phyloP scores from a whole-genome alignment of 176 grass and related monocot genomes.

The Ananas comosus region DNA sequence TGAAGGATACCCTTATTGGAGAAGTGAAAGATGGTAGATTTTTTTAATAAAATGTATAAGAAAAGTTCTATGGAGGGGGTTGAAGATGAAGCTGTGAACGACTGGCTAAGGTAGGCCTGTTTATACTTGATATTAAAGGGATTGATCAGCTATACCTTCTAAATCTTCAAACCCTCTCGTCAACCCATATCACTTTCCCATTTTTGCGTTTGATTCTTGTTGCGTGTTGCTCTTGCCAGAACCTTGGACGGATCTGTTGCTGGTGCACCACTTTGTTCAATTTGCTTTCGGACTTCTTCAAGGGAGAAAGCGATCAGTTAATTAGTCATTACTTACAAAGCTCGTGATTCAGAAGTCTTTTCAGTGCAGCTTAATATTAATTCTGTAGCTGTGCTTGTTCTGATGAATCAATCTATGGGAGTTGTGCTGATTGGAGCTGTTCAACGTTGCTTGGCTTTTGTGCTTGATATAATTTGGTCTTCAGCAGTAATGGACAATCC shows the following conservation, averaged over 20 bases:
- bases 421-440: conserved; percentile 59
- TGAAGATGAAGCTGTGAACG: conserved; percentile 47
- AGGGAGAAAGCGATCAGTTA: conserved; percentile 32
- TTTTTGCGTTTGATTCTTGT: conserved; percentile 58
- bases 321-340: conserved; percentile 30
- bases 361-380: conserved; percentile 30
- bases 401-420: conserved; percentile 33
- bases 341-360: conserved; percentile 22
- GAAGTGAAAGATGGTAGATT: conserved; percentile 21
- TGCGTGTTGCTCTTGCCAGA: conserved; percentile 68
- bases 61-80: conserved; percentile 18
- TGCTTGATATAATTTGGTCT: conserved; percentile 49
- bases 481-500: conserved; percentile 32
- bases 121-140: conserved; percentile 27
- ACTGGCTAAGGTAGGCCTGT: conserved; percentile 51
- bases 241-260: conserved; percentile 38
- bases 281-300: conserved; percentile 39
- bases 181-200: conserved; percentile 1
- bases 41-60: conserved; percentile 10
- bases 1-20: conserved; percentile 15
- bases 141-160: conserved; percentile 11
- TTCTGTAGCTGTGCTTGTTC: conserved; percentile 35
- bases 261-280: conserved; percentile 33
- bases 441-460: conserved; percentile 49
- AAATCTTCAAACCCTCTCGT: conserved; percentile 21